Conservation (phyloP, 345 rosid species). For the Turritis glabra region DNA sequence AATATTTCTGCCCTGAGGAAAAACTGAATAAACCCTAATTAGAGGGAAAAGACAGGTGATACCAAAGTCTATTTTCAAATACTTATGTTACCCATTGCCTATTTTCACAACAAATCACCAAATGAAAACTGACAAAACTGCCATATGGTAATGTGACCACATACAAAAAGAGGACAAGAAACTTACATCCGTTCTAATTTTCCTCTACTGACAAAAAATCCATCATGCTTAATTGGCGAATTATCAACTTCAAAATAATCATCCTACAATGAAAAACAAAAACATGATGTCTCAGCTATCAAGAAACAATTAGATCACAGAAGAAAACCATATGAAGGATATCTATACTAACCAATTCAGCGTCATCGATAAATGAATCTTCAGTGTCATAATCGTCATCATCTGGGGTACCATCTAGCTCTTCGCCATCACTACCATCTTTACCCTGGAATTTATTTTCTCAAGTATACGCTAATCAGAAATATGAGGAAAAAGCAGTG, state of each 20-base stretch:
- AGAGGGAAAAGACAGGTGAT: background rate
- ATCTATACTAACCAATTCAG: slow-evolving; percentile 70
- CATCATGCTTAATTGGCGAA: slow-evolving; percentile 82
- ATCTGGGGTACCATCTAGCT: slow-evolving; percentile 75
- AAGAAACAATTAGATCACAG: background rate
- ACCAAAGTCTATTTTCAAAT: background rate
- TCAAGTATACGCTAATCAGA: background rate
- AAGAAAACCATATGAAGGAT: background rate
- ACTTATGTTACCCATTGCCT: background rate
- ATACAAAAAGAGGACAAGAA: slow-evolving; percentile 22
- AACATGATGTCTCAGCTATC: slow-evolving; percentile 8
- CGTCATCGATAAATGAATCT: slow-evolving; percentile 96
- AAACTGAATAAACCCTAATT: background rate
- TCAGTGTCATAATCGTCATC: slow-evolving; percentile 96
- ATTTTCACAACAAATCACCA: slow-evolving; percentile 2
- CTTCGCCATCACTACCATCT: slow-evolving; percentile 94
- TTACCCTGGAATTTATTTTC: slow-evolving; percentile 60
- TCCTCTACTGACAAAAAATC: slow-evolving; percentile 94
- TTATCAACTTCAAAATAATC: slow-evolving; percentile 97
- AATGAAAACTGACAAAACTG: background rate
- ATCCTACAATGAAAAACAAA: slow-evolving; percentile 60
- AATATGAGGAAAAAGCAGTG: background rate
- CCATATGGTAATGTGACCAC: background rate
- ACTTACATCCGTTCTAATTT: slow-evolving; percentile 83
- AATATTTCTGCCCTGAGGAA: background rate